Evolutionary conservation across 2,329 filamentous ascomycete species (phyloP), one percentile per base, ranked within the genome.

Genomic region (Diplodia mutila): DNA sequence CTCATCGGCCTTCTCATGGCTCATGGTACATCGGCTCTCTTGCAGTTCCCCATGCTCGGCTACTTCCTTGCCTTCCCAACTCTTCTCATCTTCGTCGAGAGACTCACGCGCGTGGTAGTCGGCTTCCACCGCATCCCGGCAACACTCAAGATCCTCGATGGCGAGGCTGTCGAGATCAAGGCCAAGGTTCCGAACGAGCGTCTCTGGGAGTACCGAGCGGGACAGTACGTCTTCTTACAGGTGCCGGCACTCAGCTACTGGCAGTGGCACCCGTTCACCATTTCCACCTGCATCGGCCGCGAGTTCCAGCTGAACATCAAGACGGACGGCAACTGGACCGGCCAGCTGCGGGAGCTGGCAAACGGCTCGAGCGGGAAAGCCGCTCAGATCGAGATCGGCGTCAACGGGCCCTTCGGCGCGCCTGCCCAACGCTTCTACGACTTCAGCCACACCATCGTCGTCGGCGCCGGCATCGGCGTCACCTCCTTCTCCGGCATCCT

Each of bases 241-340:
- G 83, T 87, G 0, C 86, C 85, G 0, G 69, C 77, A 34, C 74
- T 87, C 25, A 86, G 84, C 46, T 76, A 80, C 61, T 87, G 85
- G 67, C 85, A 87, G 70, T 88, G 85, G 85, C 85, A 88, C 67
- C 86, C 85, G 0, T 88, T 88, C 70, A 87, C 86, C 0, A 83
- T 88, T 0, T 87, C 86, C 0, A 82, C 83, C 2, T 87, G 85
- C 69, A 79, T 81, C 16, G 84, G 82, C 0, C 82, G 83, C 29
- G 79, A 81, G 37, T 81, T 88, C 75, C 82, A 83, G 73, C 73
- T 88, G 0, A 85, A 87, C 70, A 86, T 88, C 77, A 87, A 87
- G 72, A 84, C 83, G 3, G 85, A 87, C 54, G 86, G 86, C 0
- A 81, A 87, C 73, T 88, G 85, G 85, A 87, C 85, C 0, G 76